A percentile compares a stretch with the other conserved stretches of the same genome.
These are phyloP conservation scores for Marasmius oreades DNA, from an alignment of 1,284 basidiomycete species.

Conservation along the genomic window DNA sequence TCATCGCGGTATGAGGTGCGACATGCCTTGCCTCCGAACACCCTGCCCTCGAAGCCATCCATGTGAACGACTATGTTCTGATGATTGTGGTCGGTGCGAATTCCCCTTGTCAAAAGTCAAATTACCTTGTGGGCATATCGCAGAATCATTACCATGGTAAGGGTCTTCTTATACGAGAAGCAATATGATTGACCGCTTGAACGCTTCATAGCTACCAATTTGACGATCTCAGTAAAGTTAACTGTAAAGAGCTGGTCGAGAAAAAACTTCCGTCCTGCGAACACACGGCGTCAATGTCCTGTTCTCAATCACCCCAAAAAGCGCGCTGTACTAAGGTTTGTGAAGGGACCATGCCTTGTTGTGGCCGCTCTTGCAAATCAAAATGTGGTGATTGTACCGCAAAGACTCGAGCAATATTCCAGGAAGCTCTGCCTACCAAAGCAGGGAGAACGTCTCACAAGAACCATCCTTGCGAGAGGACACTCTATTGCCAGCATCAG, in stretches of 20 bases:
- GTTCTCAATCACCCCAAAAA: constrained; percentile 39
- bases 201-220: constrained; percentile 38
- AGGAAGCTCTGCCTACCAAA: constrained; percentile 3
- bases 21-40: constrained; percentile 37
- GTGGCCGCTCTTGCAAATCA: constrained; percentile 47
- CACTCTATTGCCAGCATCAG: constrained; percentile 55
- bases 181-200: constrained; percentile 1
- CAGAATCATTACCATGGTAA: constrained; percentile 51
- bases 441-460: constrained; percentile 30
- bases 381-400: constrained; percentile 50
- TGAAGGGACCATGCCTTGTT: constrained; percentile 46
- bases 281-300: constrained; percentile 44
- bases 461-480: constrained; percentile 48
- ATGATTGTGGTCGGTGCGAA: constrained; percentile 53
- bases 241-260: constrained; percentile 40
- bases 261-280: constrained; percentile 56
- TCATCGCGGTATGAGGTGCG: constrained; percentile 9
- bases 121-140: constrained; percentile 64
- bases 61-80: constrained; percentile 52
- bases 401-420: constrained; percentile 18
- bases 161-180: constrained; percentile 16
- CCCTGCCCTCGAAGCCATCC: constrained; percentile 59
- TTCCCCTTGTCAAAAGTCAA: constrained; percentile 43
- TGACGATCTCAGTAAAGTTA: constrained; percentile 40
- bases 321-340: constrained; percentile 44